Conservation (phyloP, 805 yeast species). For the Candida awuae region DNA sequence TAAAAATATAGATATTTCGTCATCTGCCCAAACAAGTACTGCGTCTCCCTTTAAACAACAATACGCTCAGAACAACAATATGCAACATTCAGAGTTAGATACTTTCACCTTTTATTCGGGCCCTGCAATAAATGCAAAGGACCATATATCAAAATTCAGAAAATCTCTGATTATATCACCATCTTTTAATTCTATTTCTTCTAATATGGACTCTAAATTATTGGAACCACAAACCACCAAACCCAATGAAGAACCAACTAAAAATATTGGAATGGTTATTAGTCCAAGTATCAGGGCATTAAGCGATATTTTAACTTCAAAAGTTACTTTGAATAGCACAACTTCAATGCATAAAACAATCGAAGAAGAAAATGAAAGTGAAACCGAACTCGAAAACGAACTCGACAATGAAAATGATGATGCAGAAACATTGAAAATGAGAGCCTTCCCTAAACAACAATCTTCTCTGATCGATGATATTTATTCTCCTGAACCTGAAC, state of each 20-base stretch:
- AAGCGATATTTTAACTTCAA: conserved; percentile 26
- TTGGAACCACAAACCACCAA: neutral
- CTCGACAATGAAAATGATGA: neutral
- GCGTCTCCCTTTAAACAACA: conserved; percentile 19
- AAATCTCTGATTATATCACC: conserved; percentile 28
- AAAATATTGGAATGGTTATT: conserved; percentile 24
- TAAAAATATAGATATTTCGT: conserved; percentile 25
- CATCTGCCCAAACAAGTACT: conserved; percentile 32
- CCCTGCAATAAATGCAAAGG: conserved; percentile 20
- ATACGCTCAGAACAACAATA: neutral
- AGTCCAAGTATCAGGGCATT: conserved; percentile 32
- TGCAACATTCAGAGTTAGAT: conserved; percentile 13
- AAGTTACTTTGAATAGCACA: conserved; percentile 11
- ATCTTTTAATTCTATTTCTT: conserved; percentile 23
- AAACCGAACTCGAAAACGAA: conserved; percentile 1
- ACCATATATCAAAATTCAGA: conserved; percentile 26
- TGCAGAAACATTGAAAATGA: neutral
- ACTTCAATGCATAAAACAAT: neutral
- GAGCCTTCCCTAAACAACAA: neutral
- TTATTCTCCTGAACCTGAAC: conserved; percentile 2
- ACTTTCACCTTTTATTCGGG: conserved; percentile 23
- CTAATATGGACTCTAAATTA: conserved; percentile 3
- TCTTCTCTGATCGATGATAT: conserved; percentile 7
- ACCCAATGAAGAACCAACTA: conserved; percentile 26
- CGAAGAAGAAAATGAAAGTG: conserved; percentile 11